Base-by-base conservation (phyloP, 2,329 filamentous ascomycete genomes). In the Hirsutella thompsonii region DNA sequence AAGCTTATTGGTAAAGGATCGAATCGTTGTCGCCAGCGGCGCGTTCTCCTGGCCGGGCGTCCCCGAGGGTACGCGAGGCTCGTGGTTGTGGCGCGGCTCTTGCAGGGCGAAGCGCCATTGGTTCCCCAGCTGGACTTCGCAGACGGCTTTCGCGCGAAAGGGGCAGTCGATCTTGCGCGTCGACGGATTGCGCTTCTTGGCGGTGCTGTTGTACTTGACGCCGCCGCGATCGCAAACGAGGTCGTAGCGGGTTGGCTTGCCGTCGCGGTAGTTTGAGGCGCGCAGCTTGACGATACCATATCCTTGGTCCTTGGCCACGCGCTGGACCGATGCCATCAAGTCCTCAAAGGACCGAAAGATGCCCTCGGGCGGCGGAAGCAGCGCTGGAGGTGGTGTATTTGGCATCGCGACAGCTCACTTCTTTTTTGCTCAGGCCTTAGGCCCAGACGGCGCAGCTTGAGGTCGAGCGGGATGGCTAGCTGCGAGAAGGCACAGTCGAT, bases 31-130 rank as follows among this genome's bases (percentile, higher is more conserved):
- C 2, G 70, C 69, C 44, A 76, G 61, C 1, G 74, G 72, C 4
- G 72, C 70, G 51, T 71, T 74, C 52, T 77, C 74, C 45, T 74
- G 69, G 20, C 72, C 72, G 2, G 72, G 67, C 1, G 67, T 64
- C 29, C 68, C 70, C 16, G 71, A 67, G 8, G 71, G 65, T 38
- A 74, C 59, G 44, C 74, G 70, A 26, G 74, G 69, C 49, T 78
- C 74, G 52, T 79, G 74, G 55, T 79, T 79, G 53, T 79, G 74
- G 13, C 72, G 64, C n/a, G 66, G 56, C 42, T 76, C 72, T 45
- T 78, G 74, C 10, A 79, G 68, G 8, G 69, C 70, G 46, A 79
- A 79, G n/a, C 74, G 71, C 74, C 74, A 79, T 56, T 77, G 74
- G 46, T 78, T 76, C 34, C 69, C 69, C 10, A 79, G 62, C 54